Base-by-base conservation (phyloP, 768 basidiomycete species). In the Russula griseocarnosa region DNA sequence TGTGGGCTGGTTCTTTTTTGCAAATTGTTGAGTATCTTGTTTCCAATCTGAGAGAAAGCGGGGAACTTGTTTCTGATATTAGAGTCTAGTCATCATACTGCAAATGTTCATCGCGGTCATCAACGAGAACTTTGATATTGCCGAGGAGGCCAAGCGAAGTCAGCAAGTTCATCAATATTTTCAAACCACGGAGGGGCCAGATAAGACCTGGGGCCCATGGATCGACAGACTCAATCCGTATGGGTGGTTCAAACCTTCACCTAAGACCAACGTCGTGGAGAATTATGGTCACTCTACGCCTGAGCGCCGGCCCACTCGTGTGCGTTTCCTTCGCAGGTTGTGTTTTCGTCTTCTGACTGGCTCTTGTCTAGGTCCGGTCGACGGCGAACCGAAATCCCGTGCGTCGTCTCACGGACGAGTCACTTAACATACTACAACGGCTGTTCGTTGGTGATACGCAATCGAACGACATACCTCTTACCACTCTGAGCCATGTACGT, bases 61-160 rank as follows among this genome's bases (percentile, higher is more conserved):
- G 34, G n/a, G 40, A 16, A 22, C 24, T 18, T 47, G 10, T 49
- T 53, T 61, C 30, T 63, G 30, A 54, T 67, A 42, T 1, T 6
- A 16, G 20, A 50, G 24, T 22, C 16, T 56, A 95, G 94, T 93
- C 79, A 92, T 96, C 70, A 81, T 96, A 9, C 73, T 96, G 55
- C 94, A 96, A 72, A 89, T 98, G 87, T 97, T 98, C 78, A 92
- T 98, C 70, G 96, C 96, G 36, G 94, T 96, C 51, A 94, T 97
- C 79, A 92, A 94, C 70, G 94, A 95, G 79, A 96, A 95, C 74
- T 98, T 98, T 70, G 81, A 87, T 26, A 85, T 97, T 6, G 93
- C 93, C 0, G 96, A 98, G 71, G 92, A 95, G 71, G 82, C 86
- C 30, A 98, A 98, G 78, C 85, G 87, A 58, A 82, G 82, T 18